Conservation (phyloP, 345 rosid species). For the Isatis tinctoria region DNA sequence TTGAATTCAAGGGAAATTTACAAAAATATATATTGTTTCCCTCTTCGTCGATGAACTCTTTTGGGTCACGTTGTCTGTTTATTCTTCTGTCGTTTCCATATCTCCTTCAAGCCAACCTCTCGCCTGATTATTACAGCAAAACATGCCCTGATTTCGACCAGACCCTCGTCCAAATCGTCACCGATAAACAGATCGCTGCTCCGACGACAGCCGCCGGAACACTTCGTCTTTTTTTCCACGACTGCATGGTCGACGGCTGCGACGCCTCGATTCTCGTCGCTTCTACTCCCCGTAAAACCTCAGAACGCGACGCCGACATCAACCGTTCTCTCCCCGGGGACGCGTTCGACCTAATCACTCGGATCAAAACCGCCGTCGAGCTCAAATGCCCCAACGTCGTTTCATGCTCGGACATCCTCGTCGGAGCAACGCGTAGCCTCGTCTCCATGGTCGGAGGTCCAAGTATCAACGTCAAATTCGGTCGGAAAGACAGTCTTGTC, state of each 20-base stretch:
- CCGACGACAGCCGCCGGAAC: conserved; percentile 73
- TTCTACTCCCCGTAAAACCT: conserved; percentile 53
- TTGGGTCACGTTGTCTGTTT: neutral
- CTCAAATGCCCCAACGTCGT: conserved; percentile 60
- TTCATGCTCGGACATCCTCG: conserved; percentile 73
- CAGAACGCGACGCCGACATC: conserved; percentile 56
- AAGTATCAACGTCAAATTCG: conserved; percentile 37
- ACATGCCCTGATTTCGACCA: conserved; percentile 55
- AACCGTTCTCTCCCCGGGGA: conserved; percentile 72
- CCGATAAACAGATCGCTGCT: conserved; percentile 47
- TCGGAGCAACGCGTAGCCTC: conserved; percentile 55
- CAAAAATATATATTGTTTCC: neutral
- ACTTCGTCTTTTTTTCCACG: conserved; percentile 71
- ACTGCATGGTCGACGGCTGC: conserved; percentile 71
- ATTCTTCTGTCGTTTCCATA: neutral
- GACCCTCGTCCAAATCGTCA: conserved; percentile 34
- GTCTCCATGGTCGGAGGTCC: conserved; percentile 72
- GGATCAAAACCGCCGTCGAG: conserved; percentile 64
- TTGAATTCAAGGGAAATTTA: neutral
- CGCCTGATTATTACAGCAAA: conserved; percentile 42
- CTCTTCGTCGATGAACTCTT: conserved; percentile 5
- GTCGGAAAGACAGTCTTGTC: conserved; percentile 54
- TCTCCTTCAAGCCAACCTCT: conserved; percentile 24
- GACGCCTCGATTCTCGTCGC: conserved; percentile 62
- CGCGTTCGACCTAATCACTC: conserved; percentile 55